phyloP scores from a whole-genome alignment of 2,329 filamentous ascomycete genomes.

The Bipolaris bicolor region DNA sequence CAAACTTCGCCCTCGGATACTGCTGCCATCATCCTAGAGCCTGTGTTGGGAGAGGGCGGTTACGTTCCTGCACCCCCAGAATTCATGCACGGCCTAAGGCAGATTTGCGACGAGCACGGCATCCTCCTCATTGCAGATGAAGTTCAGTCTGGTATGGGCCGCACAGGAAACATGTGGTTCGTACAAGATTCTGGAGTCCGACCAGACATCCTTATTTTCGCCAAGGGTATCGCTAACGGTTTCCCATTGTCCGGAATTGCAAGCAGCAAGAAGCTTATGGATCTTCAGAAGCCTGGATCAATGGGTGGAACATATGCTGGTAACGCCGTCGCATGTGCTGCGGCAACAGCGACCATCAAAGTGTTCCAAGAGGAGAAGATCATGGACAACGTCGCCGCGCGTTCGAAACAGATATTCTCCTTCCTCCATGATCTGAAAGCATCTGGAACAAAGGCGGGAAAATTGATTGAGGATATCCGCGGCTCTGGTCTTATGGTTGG shows the following conservation, averaged over 20 bases:
- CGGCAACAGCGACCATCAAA: slow-evolving; percentile 34
- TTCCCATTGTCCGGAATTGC: slow-evolving; percentile 40
- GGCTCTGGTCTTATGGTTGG: slow-evolving; percentile 39
- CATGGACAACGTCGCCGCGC: slow-evolving; percentile 35
- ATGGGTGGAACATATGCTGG: slow-evolving; percentile 43
- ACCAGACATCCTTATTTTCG: slow-evolving; percentile 54
- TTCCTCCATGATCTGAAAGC: slow-evolving; percentile 34
- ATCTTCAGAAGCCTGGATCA: slow-evolving; percentile 36
- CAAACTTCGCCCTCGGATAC: slow-evolving; percentile 38
- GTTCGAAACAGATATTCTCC: slow-evolving; percentile 35
- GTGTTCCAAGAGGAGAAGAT: slow-evolving; percentile 37
- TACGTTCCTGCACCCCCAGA: slow-evolving; percentile 37
- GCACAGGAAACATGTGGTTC: slow-evolving; percentile 54
- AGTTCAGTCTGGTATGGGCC: slow-evolving; percentile 53
- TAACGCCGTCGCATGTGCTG: slow-evolving; percentile 39
- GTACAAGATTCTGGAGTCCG: slow-evolving; percentile 52
- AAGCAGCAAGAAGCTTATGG: slow-evolving; percentile 35
- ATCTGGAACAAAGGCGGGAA: slow-evolving; percentile 34
- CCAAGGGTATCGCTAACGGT: slow-evolving; percentile 41
- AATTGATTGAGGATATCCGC: slow-evolving; percentile 37
- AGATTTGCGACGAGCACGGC: slow-evolving; percentile 53
- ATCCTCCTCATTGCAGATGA: slow-evolving; percentile 54
- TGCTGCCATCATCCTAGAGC: slow-evolving; percentile 39
- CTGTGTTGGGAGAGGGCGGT: slow-evolving; percentile 39
- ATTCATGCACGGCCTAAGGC: slow-evolving; percentile 45